These are phyloP conservation scores for Nemania diffusa DNA, from an alignment of 2,329 filamentous ascomycete genomes.

Conservation along the genomic window DNA sequence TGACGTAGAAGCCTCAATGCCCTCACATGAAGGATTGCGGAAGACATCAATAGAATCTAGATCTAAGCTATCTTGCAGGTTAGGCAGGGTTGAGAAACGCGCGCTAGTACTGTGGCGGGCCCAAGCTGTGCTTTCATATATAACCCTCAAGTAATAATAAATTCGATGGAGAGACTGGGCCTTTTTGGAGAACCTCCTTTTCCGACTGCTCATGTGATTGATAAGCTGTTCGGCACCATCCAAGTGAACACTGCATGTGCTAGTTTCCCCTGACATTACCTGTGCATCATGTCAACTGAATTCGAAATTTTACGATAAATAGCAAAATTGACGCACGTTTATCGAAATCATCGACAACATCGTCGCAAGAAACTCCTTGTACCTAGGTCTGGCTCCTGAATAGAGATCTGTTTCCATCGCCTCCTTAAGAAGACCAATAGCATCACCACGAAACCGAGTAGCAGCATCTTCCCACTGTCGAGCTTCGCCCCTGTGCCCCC, in stretches of 20 bases:
- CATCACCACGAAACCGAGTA: neutral
- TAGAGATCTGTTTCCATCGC: constrained; percentile 4
- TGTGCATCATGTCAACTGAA: neutral
- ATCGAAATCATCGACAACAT: constrained; percentile 2
- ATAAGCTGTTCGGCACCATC: constrained; percentile 1
- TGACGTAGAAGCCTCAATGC: neutral
- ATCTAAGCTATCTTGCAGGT: neutral
- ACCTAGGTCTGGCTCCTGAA: neutral
- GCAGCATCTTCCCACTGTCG: neutral
- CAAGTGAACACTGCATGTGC: neutral
- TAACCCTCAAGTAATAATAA: constrained; percentile 5
- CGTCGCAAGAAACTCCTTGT: neutral
- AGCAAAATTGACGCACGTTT: neutral
- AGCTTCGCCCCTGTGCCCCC: neutral
- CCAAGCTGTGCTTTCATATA: constrained; percentile 3
- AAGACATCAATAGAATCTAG: neutral
- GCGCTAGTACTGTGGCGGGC: neutral
- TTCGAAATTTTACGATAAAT: neutral
- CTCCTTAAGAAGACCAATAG: neutral
- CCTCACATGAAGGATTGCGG: neutral
- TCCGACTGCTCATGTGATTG: neutral
- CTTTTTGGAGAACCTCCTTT: neutral
- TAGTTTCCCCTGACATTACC: constrained; percentile 6
- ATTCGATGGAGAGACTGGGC: constrained; percentile 2
- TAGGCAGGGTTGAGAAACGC: constrained; percentile 2